Evolutionary conservation across 208 protist genomes (phyloP), one percentile per base, ranked within the genome.

Genomic region (Leishmania mexicana): DNA sequence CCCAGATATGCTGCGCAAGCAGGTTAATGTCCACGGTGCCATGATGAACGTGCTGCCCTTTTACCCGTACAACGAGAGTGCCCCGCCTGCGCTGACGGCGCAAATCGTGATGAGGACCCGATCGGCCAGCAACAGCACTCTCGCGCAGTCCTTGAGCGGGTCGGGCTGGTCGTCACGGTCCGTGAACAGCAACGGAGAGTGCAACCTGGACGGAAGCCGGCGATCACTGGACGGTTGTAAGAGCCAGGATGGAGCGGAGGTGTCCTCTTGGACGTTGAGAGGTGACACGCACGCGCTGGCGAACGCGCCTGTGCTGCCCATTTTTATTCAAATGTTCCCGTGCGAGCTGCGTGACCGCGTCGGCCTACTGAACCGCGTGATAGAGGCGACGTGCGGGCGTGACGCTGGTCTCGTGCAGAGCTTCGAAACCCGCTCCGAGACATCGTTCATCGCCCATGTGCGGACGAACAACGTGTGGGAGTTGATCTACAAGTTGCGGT

Each of bases 261-360:
- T 45, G n/a, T 31, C 35, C 53, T 21, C 31, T 28, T 58, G 17
- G 8, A 6, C 62, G 40, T 35, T 17, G 8, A 65, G 31, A 13
- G 75, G 67, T 53, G 54, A 85, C 85, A 62, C 38, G 60, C 10
- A n/a, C n/a, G 8, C 76, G 47, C 42, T 80, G 47, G 76, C 54
- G n/a, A 83, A 49, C 6, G 82, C 84, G 3, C 76, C 76, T 7
- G 64, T 79, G 51, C 60, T 87, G 64, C 88, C 90, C 24, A 84
- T 96, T 24, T 95, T 94, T 67, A 90, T 96, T 83, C 93, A 94
- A 78, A 96, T 96, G 93, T 96, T 94, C 67, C 93, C 93, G 15
- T 96, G 91, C 70, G 93, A 96, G 75, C 86, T 94, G 68, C 87
- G 88, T 15, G 87, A 94, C 75, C 86, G 88, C 15, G 85, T 85